phyloP scores from a whole-genome alignment of 257 asterid species.

The Leonotis leonurus region DNA sequence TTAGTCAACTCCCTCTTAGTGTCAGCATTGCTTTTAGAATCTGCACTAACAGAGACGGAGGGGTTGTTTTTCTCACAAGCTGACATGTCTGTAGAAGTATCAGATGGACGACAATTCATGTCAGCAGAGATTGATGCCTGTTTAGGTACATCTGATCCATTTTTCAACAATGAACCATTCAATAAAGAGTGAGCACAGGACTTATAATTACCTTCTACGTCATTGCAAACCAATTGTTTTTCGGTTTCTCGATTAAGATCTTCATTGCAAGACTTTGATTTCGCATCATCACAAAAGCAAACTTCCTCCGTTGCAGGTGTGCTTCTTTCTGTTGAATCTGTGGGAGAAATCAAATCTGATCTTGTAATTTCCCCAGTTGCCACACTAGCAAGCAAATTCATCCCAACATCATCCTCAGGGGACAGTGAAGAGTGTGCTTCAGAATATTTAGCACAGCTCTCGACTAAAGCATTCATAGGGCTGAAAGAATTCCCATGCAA shows the following conservation, averaged over 20 bases:
- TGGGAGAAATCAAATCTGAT: slow-evolving; percentile 51
- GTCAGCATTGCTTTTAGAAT: slow-evolving; percentile 4
- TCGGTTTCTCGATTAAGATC: slow-evolving; percentile 19
- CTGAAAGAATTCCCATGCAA: slow-evolving; percentile 54
- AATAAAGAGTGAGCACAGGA: slow-evolving; percentile 24
- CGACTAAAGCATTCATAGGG: slow-evolving; percentile 91
- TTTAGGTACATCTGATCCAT: slow-evolving; percentile 21
- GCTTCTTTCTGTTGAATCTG: slow-evolving; percentile 48
- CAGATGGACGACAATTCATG: slow-evolving; percentile 17
- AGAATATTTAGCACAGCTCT: slow-evolving; percentile 79
- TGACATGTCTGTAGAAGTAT: slow-evolving; percentile 24
- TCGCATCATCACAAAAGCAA: slow-evolving; percentile 44
- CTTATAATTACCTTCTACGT: slow-evolving; percentile 27
- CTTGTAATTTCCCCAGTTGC: slow-evolving; percentile 84
- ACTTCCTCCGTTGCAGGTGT: slow-evolving; percentile 41
- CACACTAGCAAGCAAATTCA: slow-evolving; percentile 96
- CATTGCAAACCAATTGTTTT: slow-evolving; percentile 21
- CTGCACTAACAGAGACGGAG: slow-evolving; percentile 13
- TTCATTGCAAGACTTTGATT: slow-evolving; percentile 33
- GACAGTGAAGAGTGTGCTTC: slow-evolving; percentile 62
- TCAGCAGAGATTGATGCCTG: slow-evolving; percentile 23
- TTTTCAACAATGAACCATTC: slow-evolving; percentile 28
- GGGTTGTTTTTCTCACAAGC: slow-evolving; percentile 20
- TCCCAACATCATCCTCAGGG: slow-evolving; percentile 75
- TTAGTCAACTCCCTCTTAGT: slow-evolving; percentile 25